phyloP scores from a whole-genome alignment of 352 stramenopile species.

The Phytophthora hibernalis region DNA sequence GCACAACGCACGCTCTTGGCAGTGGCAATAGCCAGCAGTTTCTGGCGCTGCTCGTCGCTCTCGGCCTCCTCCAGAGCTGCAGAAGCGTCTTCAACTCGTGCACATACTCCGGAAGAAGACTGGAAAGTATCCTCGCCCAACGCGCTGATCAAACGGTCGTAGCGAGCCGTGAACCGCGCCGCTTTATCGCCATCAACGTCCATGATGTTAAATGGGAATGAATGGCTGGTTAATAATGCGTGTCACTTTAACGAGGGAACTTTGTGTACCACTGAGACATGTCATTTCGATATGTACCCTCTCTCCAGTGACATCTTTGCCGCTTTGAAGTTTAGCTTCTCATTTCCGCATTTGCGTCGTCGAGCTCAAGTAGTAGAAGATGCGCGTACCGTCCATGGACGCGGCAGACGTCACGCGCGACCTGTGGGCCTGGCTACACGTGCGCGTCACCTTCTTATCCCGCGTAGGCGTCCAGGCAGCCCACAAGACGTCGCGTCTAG shows the following conservation, averaged over 20 bases:
- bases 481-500: conserved; percentile 26
- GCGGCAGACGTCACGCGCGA: conserved; percentile 5
- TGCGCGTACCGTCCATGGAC: not conserved
- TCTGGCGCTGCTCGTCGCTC: conserved; percentile 38
- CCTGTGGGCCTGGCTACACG: conserved; percentile 29
- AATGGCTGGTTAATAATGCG: conserved; percentile 20
- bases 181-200: conserved; percentile 3
- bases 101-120: conserved; percentile 28
- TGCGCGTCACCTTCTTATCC: conserved; percentile 21
- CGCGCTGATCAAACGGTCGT: conserved; percentile 65
- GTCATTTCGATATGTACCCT: not conserved
- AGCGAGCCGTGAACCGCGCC: conserved; percentile 42
- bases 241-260: too few relatives aligned
- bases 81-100: conserved; percentile 49
- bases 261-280: not conserved
- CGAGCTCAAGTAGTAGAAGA: not conserved
- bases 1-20: conserved; percentile 76
- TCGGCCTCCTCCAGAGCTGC: conserved; percentile 31
- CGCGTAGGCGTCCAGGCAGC: conserved; percentile 23
- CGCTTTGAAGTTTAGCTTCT: not conserved
- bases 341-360: conserved; percentile 23
- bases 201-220: conserved; percentile 21
- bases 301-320: not conserved
- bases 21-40: conserved; percentile 49
- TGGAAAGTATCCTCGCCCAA: conserved; percentile 71